A percentile compares a stretch with the other conserved stretches of the same genome.
Conservation (phyloP, 2,329 filamentous ascomycete species). For the Eutypella sp. region DNA sequence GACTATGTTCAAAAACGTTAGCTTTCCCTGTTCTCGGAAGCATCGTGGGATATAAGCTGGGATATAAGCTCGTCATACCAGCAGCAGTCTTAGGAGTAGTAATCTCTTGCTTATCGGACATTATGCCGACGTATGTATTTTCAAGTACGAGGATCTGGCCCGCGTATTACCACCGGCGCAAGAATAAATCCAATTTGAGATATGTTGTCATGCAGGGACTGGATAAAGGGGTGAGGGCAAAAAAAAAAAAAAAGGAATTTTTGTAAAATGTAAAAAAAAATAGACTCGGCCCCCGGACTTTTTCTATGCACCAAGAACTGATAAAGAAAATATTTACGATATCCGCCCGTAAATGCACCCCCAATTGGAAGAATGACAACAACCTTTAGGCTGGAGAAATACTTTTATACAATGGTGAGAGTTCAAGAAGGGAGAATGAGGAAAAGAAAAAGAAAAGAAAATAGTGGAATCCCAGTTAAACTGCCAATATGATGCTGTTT, state of each 20-base stretch:
- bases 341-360: slow-evolving; percentile 6
- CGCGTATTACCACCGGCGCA: neutral
- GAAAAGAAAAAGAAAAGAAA: neutral
- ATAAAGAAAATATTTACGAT: neutral
- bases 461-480: neutral
- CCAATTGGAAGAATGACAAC: slow-evolving; percentile 17
- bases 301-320: neutral
- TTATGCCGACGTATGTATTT: slow-evolving; percentile 9
- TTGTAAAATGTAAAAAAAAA: neutral
- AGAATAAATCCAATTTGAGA: too few relatives aligned
- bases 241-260: neutral
- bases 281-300: neutral
- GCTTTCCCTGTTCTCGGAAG: neutral
- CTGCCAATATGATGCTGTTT: too few relatives aligned
- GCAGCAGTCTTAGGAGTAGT: slow-evolving; percentile 9
- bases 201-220: too few relatives aligned
- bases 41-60: too few relatives aligned
- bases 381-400: slow-evolving; percentile 15
- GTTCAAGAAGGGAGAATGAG: slow-evolving; percentile 16
- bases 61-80: slow-evolving; percentile 15
- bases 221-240: neutral
- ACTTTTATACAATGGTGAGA: slow-evolving; percentile 23
- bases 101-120: slow-evolving; percentile 26
- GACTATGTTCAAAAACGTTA: neutral
- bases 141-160: neutral